phyloP scores from a whole-genome alignment of 192 early-diverging fungal genomes.

The Funneliformis mosseae region DNA sequence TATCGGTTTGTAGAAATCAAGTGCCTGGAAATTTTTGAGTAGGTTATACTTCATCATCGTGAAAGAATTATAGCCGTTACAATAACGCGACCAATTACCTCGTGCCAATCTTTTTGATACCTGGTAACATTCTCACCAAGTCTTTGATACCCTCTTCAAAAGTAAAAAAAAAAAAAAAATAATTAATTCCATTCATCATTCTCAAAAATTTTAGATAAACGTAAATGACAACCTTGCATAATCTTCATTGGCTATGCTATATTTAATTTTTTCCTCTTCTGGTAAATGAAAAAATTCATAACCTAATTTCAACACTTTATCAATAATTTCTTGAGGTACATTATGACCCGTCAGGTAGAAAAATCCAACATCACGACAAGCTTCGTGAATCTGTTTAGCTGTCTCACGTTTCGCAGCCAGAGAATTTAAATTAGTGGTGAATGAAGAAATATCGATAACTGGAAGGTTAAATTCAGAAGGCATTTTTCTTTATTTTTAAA shows the following conservation, averaged over 20 bases:
- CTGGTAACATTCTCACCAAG: slow-evolving; percentile 55
- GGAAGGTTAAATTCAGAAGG: not conserved
- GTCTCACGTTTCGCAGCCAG: not conserved
- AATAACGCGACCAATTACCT: slow-evolving; percentile 34
- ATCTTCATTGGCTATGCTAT: slow-evolving; percentile 48
- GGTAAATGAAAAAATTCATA: slow-evolving; percentile 47
- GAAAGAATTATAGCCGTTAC: not conserved
- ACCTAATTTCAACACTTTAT: slow-evolving; percentile 38
- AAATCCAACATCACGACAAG: slow-evolving; percentile 50
- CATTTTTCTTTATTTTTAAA: slow-evolving; percentile 10
- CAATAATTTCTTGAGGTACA: slow-evolving; percentile 39
- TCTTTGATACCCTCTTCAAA: slow-evolving; percentile 50
- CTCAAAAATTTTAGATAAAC: not conserved
- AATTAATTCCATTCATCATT: not conserved
- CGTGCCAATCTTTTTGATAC: slow-evolving; percentile 55
- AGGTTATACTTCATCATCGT: not conserved
- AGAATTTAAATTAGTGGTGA: not conserved
- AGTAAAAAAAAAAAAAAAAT: not conserved
- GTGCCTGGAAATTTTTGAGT: slow-evolving; percentile 26
- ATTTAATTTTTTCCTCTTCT: slow-evolving; percentile 40
- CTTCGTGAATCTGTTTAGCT: slow-evolving; percentile 41
- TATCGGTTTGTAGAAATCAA: slow-evolving; percentile 53
- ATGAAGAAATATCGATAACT: slow-evolving; percentile 28
- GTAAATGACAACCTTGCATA: slow-evolving; percentile 36
- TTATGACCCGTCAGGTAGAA: slow-evolving; percentile 51